Base-by-base conservation (phyloP, 75 land plant species). In the Pseudotsuga menziesii region DNA sequence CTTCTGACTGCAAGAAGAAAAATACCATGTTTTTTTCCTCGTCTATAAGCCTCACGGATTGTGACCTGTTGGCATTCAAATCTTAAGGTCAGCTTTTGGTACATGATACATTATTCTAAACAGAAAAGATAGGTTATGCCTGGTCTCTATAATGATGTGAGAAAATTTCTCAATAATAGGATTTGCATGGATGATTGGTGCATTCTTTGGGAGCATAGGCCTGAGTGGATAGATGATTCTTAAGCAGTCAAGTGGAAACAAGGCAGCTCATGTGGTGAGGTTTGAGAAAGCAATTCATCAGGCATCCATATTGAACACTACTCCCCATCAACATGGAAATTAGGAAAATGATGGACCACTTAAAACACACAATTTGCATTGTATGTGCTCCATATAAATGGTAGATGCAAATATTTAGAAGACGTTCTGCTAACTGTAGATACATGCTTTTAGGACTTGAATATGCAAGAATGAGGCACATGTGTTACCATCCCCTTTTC, bases 21-120 rank as follows among this genome's bases (percentile, higher is more conserved):
- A 75, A 9, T 72, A 82, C 83, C 83, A 82, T 82, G 9, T 79
- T 79, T 44, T 82, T 76, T 36, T 82, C 82, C 61, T 58, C 77
- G 57, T 82, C 82, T 56, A 82, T 74, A 16, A 82, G 77, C 76
- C 83, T 73, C 52, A 82, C 82, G 8, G 57, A 52, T 12, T 72
- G 72, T 56, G 73, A 74, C 62, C 82, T 82, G 83, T 48, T 73
- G 44, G 39, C 48, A 5, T 67, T 67, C 44, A 36, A 67, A 67
- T 67, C 48, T 19, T 36, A 67, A 67, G 44, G 44, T 67, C 20
- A 67, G 44, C 3, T 67, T 67, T 67, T 20, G 6, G 71, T 39
- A 1, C 71, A 29, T 67, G 44, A 66, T 16, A 35, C 0, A 67
- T 35, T 36, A 17, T 36, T 67, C 39, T 35, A 32, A 14, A 19